phyloP scores from a whole-genome alignment of 805 yeast genomes.

The Starmerella bacillaris region DNA sequence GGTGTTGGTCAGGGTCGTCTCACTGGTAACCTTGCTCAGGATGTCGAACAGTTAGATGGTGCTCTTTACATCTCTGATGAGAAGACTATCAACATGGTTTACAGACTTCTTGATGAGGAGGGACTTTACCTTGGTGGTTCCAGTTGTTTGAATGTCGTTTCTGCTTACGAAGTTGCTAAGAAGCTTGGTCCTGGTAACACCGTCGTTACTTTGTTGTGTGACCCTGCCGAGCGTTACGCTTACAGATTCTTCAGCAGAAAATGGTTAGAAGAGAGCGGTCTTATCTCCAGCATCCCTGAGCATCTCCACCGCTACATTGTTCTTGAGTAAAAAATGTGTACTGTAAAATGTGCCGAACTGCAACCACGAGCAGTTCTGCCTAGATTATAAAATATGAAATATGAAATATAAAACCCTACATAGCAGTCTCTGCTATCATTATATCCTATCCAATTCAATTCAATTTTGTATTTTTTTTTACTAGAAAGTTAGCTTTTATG shows the following conservation, averaged over 20 bases:
- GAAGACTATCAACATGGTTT: constrained; percentile 68
- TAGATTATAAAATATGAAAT: too few relatives aligned
- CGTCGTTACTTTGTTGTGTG: constrained; percentile 77
- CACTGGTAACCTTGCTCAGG: constrained; percentile 62
- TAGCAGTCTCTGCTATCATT: too few relatives aligned
- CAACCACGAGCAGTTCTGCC: too few relatives aligned
- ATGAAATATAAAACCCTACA: too few relatives aligned
- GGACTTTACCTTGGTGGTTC: constrained; percentile 86
- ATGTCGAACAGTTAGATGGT: constrained; percentile 56
- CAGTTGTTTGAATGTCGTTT: constrained; percentile 75
- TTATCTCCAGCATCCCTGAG: constrained; percentile 46
- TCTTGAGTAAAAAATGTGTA: constrained; percentile 16
- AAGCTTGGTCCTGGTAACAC: constrained; percentile 56
- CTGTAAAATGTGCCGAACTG: too few relatives aligned
- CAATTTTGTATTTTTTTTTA: too few relatives aligned
- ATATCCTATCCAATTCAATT: too few relatives aligned
- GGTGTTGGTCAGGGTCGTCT: constrained; percentile 94
- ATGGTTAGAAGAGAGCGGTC: constrained; percentile 58
- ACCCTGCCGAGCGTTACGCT: constrained; percentile 77
- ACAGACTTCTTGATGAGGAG: constrained; percentile 68
- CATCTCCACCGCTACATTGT: constrained; percentile 51
- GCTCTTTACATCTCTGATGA: constrained; percentile 65
- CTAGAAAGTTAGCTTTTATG: too few relatives aligned
- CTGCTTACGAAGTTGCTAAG: constrained; percentile 64
- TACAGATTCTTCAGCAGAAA: constrained; percentile 58